Evolutionary conservation across 2,329 filamentous ascomycete genomes (phyloP).

Genomic region (Aureobasidium melanogenum): DNA sequence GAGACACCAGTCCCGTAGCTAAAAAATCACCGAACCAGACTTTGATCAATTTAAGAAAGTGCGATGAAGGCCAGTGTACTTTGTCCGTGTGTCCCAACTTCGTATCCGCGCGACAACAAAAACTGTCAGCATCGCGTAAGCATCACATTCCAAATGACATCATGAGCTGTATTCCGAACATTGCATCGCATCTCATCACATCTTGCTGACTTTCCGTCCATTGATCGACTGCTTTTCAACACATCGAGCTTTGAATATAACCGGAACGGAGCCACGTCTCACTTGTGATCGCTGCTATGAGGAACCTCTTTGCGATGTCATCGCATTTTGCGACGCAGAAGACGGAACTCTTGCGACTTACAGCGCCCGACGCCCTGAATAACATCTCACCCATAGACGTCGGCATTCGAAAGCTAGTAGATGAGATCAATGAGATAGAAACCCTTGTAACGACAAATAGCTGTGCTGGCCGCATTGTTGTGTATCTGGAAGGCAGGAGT

Average conservation of each 20-base stretch:
- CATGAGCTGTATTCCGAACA: background rate
- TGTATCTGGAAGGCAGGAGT: constrained; percentile 71
- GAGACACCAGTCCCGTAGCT: constrained; percentile 5
- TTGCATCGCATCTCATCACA: background rate
- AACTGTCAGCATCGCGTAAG: background rate
- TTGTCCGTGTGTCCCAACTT: constrained; percentile 2
- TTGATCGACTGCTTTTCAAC: no score
- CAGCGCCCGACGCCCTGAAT: constrained; percentile 61
- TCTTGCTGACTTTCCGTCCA: background rate
- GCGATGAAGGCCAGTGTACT: background rate
- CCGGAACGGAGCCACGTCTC: background rate
- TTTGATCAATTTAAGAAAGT: constrained; percentile 10
- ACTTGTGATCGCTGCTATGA: background rate
- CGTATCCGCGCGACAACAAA: background rate
- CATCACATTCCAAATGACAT: constrained; percentile 9
- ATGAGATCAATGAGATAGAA: constrained; percentile 63
- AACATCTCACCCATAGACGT: constrained; percentile 73
- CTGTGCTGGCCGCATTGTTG: constrained; percentile 77
- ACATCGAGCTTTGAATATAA: background rate
- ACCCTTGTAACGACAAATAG: constrained; percentile 88
- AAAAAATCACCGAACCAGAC: constrained; percentile 1
- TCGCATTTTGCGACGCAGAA: constrained; percentile 49
- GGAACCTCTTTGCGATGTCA: constrained; percentile 10
- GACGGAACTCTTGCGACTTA: constrained; percentile 60
- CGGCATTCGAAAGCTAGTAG: constrained; percentile 67